Conservation (phyloP, 192 early-diverging fungal species). For the Coemansia sp. region DNA sequence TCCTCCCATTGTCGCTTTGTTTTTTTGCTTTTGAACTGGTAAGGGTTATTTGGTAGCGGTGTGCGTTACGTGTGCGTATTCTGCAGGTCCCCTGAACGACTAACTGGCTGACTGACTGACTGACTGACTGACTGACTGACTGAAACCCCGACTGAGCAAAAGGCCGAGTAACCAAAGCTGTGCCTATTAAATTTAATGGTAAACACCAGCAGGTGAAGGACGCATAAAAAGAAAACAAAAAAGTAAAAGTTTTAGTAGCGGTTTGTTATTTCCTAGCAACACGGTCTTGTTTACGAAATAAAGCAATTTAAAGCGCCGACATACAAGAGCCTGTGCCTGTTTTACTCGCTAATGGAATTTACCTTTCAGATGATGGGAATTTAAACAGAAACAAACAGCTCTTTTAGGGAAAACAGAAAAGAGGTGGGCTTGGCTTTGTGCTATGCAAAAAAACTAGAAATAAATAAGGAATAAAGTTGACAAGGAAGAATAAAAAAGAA, state of each 20-base stretch:
- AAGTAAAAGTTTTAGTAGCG: no score
- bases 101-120: neutral
- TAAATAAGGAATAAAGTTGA: neutral
- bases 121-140: neutral
- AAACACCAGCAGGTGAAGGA: neutral
- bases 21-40: neutral
- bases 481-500: neutral
- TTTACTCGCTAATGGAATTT: neutral
- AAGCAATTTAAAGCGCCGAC: neutral
- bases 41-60: neutral
- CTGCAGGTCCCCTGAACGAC: neutral
- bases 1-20: slow-evolving; percentile 42
- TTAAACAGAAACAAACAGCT: neutral
- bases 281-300: no score
- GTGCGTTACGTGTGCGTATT: slow-evolving; percentile 1
- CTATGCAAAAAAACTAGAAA: neutral
- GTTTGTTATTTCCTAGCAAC: no score
- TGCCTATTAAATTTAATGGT: neutral
- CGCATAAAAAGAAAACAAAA: neutral
- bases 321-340: neutral
- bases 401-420: neutral
- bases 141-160: no score
- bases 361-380: slow-evolving; percentile 13
- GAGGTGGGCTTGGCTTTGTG: neutral
- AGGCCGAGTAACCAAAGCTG: neutral